Percentiles rank a stretch among this genome's conserved stretches.
phyloP scores from a whole-genome alignment of 768 basidiomycete genomes.

The Guyanaporus albipodus region DNA sequence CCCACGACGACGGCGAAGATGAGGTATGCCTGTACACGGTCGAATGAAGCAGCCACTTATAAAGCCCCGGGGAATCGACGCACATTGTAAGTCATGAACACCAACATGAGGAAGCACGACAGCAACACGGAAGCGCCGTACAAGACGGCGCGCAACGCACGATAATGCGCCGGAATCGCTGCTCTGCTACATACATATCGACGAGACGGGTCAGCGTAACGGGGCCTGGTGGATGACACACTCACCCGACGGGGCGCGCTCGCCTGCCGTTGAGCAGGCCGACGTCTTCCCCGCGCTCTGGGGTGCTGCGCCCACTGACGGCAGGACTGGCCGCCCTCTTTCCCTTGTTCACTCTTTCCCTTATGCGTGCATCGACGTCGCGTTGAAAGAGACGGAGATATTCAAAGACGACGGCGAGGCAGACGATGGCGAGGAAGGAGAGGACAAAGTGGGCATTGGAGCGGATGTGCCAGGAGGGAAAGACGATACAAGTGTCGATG shows the following conservation, averaged over 20 bases:
- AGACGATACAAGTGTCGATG: conserved; percentile 78
- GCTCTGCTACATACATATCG: not conserved
- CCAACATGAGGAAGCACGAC: conserved; percentile 90
- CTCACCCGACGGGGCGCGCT: conserved; percentile 41
- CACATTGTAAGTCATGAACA: conserved; percentile 97
- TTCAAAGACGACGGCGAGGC: conserved; percentile 73
- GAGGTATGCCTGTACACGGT: conserved; percentile 65
- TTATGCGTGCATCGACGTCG: conserved; percentile 57
- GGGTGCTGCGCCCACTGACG: conserved; percentile 38
- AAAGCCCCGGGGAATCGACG: conserved; percentile 27
- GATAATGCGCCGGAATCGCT: conserved; percentile 28
- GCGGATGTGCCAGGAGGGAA: conserved; percentile 71
- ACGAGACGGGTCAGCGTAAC: not conserved
- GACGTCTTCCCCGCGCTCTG: conserved; percentile 47
- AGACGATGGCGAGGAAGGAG: conserved; percentile 62
- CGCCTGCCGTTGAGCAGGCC: conserved; percentile 49
- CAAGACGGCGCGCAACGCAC: conserved; percentile 57
- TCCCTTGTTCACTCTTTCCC: conserved; percentile 41
- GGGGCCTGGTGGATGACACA: no score
- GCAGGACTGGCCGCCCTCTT: conserved; percentile 43
- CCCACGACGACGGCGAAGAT: conserved; percentile 79
- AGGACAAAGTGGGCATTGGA: conserved; percentile 53
- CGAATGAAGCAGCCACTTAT: not conserved
- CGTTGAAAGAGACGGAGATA: conserved; percentile 67
- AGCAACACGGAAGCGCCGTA: conserved; percentile 77